A percentile compares a stretch with the other conserved stretches of the same genome.
Conservation (phyloP, 1,284 basidiomycete genomes). For the Tylopilus sp. region DNA sequence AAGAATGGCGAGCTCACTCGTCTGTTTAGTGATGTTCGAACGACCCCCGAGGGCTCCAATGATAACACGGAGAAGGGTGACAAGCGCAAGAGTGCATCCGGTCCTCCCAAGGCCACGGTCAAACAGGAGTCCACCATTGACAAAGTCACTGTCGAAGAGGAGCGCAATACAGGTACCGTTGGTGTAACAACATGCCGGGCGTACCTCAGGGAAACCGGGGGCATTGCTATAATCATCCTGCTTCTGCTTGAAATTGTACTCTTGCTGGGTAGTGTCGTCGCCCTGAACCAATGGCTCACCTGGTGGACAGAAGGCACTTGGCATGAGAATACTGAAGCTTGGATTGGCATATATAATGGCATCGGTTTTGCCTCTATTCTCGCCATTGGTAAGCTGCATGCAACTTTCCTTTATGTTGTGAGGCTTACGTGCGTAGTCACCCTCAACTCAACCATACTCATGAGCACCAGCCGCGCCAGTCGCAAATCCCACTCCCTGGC, state of each 20-base stretch:
- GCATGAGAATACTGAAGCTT: constrained; percentile 26
- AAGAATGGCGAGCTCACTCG: constrained; percentile 35
- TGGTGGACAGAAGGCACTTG: constrained; percentile 34
- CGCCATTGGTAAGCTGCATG: constrained; percentile 30
- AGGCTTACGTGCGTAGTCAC: constrained; percentile 14
- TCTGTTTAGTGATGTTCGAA: constrained; percentile 35
- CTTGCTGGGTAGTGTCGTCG: constrained; percentile 16
- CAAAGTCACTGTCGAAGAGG: constrained; percentile 53
- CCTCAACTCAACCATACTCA: constrained; percentile 31
- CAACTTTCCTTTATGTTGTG: constrained; percentile 11
- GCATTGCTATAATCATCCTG: constrained; percentile 17
- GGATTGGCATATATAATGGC: constrained; percentile 31
- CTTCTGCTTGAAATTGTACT: constrained; percentile 19
- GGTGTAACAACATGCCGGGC: constrained; percentile 37
- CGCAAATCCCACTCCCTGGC: constrained; percentile 39
- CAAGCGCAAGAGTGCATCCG: constrained; percentile 20
- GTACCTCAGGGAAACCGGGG: constrained; percentile 26
- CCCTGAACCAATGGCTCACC: constrained; percentile 29
- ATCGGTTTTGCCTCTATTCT: constrained; percentile 36
- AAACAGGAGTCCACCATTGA: constrained; percentile 27
- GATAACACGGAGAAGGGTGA: constrained; percentile 30
- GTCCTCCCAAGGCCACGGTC: constrained; percentile 6
- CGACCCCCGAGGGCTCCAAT: constrained; percentile 30
- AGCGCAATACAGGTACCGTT: constrained; percentile 52
- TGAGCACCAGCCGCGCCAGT: constrained; percentile 42